phyloP scores from a whole-genome alignment of 108 stramenopile genomes.

The Cyclotella atomus region DNA sequence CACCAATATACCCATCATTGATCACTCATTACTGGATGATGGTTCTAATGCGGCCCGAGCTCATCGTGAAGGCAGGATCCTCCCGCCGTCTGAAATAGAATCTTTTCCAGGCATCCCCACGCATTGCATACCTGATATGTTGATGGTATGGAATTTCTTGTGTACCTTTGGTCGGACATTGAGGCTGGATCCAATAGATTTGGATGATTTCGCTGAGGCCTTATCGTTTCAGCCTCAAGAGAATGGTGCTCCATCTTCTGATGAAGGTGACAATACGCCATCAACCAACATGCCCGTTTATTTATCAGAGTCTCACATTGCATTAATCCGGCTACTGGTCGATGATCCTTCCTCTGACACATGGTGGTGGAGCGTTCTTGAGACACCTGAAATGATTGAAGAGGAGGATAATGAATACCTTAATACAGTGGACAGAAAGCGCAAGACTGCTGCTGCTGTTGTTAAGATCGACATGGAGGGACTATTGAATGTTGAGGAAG shows the following conservation, averaged over 20 bases:
- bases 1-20: constrained; percentile 53
- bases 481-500: constrained; percentile 73
- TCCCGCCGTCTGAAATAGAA: constrained; percentile 60
- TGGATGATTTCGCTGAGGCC: constrained; percentile 83
- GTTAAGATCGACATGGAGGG: constrained; percentile 85
- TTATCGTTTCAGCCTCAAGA: constrained; percentile 65
- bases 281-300: constrained; percentile 64
- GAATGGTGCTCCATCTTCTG: constrained; percentile 28
- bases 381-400: constrained; percentile 74
- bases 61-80: constrained; percentile 26
- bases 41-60: constrained; percentile 33
- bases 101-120: constrained; percentile 73
- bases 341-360: constrained; percentile 76
- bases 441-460: constrained; percentile 51
- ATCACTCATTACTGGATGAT: constrained; percentile 40
- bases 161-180: constrained; percentile 79
- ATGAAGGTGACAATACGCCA: constrained; percentile 6
- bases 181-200: constrained; percentile 68
- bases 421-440: constrained; percentile 54
- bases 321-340: constrained; percentile 70
- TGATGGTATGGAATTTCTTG: constrained; percentile 88
- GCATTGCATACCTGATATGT: constrained; percentile 79
- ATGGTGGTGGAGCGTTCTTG: constrained; percentile 91
- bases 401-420: constrained; percentile 55
- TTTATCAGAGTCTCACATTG: constrained; percentile 83